Conservation (phyloP, 2,329 filamentous ascomycete species). For the Dactylellina cionopaga region DNA sequence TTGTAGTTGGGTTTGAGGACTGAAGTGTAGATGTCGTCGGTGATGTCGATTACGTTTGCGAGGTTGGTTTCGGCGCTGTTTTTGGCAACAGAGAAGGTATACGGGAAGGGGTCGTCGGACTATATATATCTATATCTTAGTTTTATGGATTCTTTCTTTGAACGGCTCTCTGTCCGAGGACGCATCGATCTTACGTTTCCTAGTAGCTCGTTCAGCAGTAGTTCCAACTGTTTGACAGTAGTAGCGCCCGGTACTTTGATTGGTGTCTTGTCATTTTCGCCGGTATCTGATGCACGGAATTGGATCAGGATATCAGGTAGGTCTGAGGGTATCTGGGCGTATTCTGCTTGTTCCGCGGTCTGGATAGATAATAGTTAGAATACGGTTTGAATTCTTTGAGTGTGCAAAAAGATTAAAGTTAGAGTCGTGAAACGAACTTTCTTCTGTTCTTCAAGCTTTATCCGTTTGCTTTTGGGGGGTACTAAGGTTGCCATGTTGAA, state of each 20-base stretch:
- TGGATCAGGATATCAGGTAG: slow-evolving; percentile 57
- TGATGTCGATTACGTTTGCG: slow-evolving; percentile 57
- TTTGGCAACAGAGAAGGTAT: slow-evolving; percentile 57
- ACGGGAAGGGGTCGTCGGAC: slow-evolving; percentile 56
- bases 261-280: slow-evolving; percentile 55
- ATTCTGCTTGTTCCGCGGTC: slow-evolving; percentile 55
- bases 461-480: slow-evolving; percentile 57
- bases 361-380: not conserved
- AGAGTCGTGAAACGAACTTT: slow-evolving; percentile 24
- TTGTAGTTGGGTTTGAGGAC: slow-evolving; percentile 62
- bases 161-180: not conserved
- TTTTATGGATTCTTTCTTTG: not conserved
- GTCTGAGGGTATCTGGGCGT: slow-evolving; percentile 54
- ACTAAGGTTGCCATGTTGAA: slow-evolving; percentile 55
- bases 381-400: not conserved
- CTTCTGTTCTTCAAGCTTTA: slow-evolving; percentile 57
- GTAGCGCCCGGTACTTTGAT: slow-evolving; percentile 56
- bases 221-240: slow-evolving; percentile 56
- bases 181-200: slow-evolving; percentile 52
- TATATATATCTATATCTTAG: slow-evolving; percentile 12
- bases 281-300: slow-evolving; percentile 56
- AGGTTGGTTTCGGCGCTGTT: slow-evolving; percentile 53
- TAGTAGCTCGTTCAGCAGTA: slow-evolving; percentile 56
- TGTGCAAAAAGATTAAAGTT: not conserved
- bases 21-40: slow-evolving; percentile 56